phyloP scores from a whole-genome alignment of 129 eudicot genomes.

The Artemisia annua region DNA sequence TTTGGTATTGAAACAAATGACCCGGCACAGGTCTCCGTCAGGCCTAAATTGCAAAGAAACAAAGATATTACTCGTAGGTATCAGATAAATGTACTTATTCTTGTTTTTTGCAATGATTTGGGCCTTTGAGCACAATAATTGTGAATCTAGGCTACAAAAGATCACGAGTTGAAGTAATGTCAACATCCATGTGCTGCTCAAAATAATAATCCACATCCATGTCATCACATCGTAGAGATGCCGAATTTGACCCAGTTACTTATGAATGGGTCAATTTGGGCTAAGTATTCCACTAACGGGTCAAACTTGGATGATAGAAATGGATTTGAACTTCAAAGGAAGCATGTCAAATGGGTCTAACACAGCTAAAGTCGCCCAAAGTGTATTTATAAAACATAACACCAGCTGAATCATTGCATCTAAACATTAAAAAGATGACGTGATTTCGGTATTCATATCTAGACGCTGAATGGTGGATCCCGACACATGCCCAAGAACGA shows the following conservation, averaged over 20 bases:
- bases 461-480: no score
- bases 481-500: no score
- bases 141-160: background rate
- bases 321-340: background rate
- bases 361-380: background rate
- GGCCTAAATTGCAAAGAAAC: conserved; percentile 38
- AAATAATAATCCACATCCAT: background rate
- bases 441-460: no score
- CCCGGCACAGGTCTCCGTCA: conserved; percentile 87
- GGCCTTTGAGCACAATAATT: background rate
- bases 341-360: background rate
- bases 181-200: background rate
- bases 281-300: background rate
- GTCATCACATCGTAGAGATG: background rate
- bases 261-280: background rate
- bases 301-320: background rate
- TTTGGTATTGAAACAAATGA: conserved; percentile 70
- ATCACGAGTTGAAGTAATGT: background rate
- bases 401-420: background rate
- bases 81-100: background rate
- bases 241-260: background rate
- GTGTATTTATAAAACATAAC: background rate
- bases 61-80: background rate
- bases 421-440: no score
- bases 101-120: conserved; percentile 17